Evolutionary conservation across 2,329 filamentous ascomycete species (phyloP).

Genomic region (Trichoderma sp.): DNA sequence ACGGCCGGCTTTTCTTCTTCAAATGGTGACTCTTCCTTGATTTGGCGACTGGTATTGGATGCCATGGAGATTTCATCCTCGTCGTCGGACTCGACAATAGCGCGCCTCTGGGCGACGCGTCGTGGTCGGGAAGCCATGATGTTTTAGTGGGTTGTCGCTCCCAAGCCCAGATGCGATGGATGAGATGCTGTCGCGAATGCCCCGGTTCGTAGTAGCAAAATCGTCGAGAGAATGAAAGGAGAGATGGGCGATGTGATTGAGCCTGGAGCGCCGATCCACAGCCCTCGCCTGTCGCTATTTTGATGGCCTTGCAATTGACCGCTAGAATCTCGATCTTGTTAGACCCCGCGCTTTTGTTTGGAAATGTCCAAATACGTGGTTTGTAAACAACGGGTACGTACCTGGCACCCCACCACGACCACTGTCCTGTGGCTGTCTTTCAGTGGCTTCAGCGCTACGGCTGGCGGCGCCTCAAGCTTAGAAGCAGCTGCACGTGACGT

Average conservation of each 20-base stretch:
- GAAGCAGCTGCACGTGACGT: slow-evolving; percentile 23
- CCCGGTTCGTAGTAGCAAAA: neutral
- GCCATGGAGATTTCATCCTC: slow-evolving; percentile 61
- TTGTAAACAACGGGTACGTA: slow-evolving; percentile 40
- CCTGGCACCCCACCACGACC: neutral
- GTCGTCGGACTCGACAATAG: slow-evolving; percentile 79
- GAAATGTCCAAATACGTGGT: slow-evolving; percentile 38
- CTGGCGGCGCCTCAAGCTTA: neutral
- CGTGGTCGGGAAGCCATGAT: slow-evolving; percentile 38
- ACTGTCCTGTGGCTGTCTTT: neutral
- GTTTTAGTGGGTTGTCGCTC: slow-evolving; percentile 20
- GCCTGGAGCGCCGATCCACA: neutral
- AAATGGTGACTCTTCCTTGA: slow-evolving; percentile 77
- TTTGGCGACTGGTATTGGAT: slow-evolving; percentile 53
- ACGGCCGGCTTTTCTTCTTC: slow-evolving; percentile 58
- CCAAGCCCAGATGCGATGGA: slow-evolving; percentile 6
- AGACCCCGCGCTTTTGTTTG: slow-evolving; percentile 34
- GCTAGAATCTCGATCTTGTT: neutral
- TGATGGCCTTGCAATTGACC: slow-evolving; percentile 11
- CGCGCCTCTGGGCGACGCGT: slow-evolving; percentile 56
- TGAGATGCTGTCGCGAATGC: neutral
- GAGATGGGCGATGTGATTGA: neutral
- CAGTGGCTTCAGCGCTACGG: neutral
- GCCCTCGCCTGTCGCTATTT: neutral
- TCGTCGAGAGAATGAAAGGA: neutral